Conservation (phyloP, 371 early-diverging fungal species). For the Batrachochytrium dendrobatidis region DNA sequence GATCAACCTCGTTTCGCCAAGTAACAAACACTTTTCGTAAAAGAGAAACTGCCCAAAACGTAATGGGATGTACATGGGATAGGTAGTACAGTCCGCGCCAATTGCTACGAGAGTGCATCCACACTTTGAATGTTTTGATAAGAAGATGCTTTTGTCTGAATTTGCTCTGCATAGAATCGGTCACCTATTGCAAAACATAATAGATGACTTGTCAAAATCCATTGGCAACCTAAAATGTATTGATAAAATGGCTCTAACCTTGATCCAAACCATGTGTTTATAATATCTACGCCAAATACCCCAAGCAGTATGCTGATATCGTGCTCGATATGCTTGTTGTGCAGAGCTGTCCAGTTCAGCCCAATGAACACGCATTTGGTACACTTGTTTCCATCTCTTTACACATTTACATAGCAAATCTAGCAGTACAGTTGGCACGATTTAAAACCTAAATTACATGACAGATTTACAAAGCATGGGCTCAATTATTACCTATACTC, state of each 20-base stretch:
- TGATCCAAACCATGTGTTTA: neutral
- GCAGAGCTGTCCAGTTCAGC: too few relatives aligned
- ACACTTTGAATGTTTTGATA: neutral
- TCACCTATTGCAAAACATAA: neutral
- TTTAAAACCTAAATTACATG: too few relatives aligned
- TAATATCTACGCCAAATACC: neutral
- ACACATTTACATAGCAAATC: too few relatives aligned
- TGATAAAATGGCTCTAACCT: neutral
- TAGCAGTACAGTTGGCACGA: too few relatives aligned
- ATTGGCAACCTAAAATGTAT: neutral
- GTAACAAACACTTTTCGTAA: neutral
- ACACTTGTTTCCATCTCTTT: too few relatives aligned
- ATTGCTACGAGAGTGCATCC: neutral
- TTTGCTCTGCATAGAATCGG: neutral
- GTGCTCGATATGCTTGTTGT: neutral
- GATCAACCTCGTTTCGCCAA: neutral
- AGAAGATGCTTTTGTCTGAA: slow-evolving; percentile 1
- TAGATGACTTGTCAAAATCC: neutral
- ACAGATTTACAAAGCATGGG: too few relatives aligned
- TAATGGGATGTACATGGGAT: slow-evolving; percentile 1
- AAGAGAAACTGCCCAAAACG: neutral
- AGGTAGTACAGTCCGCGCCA: neutral
- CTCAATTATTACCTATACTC: too few relatives aligned
- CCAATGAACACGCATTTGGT: too few relatives aligned
- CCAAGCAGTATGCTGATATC: neutral